These are phyloP conservation scores for Aspergillus sergii DNA, from an alignment of 2,329 filamentous ascomycete genomes.

Conservation along the genomic window DNA sequence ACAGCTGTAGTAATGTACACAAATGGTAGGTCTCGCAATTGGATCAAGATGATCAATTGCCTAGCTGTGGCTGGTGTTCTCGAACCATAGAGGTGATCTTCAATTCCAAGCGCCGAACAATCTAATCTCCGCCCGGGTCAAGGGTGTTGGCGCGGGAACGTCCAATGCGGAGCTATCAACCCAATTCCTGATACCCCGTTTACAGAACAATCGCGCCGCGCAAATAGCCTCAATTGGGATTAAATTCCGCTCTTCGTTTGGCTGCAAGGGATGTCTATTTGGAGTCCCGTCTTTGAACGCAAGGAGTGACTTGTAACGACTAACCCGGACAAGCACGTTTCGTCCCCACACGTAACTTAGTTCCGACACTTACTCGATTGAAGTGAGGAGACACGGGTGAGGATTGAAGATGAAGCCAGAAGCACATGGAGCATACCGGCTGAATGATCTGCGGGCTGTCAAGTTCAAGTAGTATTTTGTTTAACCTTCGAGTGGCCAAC, in stretches of 20 bases:
- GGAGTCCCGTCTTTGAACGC: slow-evolving; percentile 11
- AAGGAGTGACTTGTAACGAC: slow-evolving; percentile 9
- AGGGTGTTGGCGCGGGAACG: slow-evolving; percentile 23
- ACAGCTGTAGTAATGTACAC: not conserved
- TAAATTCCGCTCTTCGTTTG: slow-evolving; percentile 4
- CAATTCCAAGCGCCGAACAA: slow-evolving; percentile 8
- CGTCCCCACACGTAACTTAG: slow-evolving; percentile 14
- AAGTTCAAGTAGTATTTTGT: not conserved
- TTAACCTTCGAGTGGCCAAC: slow-evolving; percentile 2
- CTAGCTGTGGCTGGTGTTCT: not conserved
- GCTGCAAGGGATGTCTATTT: slow-evolving; percentile 17
- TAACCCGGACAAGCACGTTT: slow-evolving; percentile 6
- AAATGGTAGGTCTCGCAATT: not conserved
- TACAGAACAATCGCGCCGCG: slow-evolving; percentile 5
- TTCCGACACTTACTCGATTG: slow-evolving; percentile 8
- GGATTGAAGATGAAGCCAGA: slow-evolving; percentile 8
- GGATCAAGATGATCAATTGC: not conserved
- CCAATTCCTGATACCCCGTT: slow-evolving; percentile 1
- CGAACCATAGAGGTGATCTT: slow-evolving; percentile 4
- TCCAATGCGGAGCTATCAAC: slow-evolving; percentile 20
- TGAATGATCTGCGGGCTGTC: slow-evolving; percentile 2
- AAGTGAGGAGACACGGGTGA: slow-evolving; percentile 5
- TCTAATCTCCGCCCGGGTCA: slow-evolving; percentile 25
- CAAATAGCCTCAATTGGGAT: not conserved
- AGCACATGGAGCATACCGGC: slow-evolving; percentile 12